Percentiles rank a stretch among this genome's conserved stretches.
phyloP scores from a whole-genome alignment of 305 asterid genomes.

The Fraxinus xanthoxyloides region DNA sequence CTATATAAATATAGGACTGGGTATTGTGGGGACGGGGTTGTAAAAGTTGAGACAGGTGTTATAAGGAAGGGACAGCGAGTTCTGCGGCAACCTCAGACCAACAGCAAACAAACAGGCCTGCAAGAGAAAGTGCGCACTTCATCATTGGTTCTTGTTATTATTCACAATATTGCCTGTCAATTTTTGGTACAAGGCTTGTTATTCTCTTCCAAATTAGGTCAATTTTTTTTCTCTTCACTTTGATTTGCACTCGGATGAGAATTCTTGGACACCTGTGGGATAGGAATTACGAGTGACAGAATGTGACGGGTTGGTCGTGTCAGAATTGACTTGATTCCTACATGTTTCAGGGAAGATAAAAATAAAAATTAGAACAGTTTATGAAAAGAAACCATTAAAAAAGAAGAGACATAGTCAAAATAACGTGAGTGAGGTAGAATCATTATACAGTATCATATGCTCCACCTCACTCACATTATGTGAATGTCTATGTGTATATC shows the following conservation, averaged over 20 bases:
- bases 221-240: not conserved
- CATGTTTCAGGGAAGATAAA: not conserved
- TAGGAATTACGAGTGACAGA: not conserved
- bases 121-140: constrained; percentile 30
- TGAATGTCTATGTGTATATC: too few species aligned
- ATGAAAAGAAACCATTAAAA: not conserved
- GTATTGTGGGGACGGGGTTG: not conserved
- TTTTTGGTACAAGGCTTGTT: not conserved
- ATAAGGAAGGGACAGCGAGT: not conserved
- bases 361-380: not conserved
- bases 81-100: constrained; percentile 29
- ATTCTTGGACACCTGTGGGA: not conserved
- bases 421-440: too few species aligned
- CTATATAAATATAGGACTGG: not conserved
- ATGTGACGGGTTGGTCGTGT: not conserved
- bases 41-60: constrained; percentile 13
- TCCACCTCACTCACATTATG: too few species aligned
- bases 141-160: constrained; percentile 40
- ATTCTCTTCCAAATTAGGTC: not conserved
- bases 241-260: not conserved
- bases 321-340: not conserved
- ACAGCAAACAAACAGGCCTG: constrained; percentile 35
- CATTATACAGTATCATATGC: too few species aligned
- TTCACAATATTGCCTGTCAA: constrained; percentile 25
- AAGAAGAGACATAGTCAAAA: too few species aligned